phyloP scores from a whole-genome alignment of 176 grass and related monocot genomes.

The Coix lacrymajobi region DNA sequence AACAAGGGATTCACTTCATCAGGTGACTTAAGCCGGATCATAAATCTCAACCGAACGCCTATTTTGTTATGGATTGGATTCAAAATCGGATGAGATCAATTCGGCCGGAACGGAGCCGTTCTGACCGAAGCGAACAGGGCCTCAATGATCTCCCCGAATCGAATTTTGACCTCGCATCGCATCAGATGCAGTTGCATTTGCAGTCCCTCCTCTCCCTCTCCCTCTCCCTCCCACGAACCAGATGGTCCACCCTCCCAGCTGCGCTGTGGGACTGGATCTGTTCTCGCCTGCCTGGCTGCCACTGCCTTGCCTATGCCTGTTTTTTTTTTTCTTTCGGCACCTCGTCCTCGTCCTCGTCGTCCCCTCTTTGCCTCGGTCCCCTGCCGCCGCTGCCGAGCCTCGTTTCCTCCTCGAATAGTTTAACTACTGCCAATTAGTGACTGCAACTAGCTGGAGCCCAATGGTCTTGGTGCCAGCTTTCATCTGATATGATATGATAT shows the following conservation, averaged over 20 bases:
- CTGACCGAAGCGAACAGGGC: too few relatives aligned
- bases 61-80: too few relatives aligned
- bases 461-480: background rate
- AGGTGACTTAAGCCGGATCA: too few relatives aligned
- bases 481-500: background rate
- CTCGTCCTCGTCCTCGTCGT: too few relatives aligned
- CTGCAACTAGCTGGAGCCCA: slow-evolving; percentile 4
- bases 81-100: too few relatives aligned
- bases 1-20: too few relatives aligned
- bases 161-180: slow-evolving; percentile 6
- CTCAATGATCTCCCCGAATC: slow-evolving; percentile 11
- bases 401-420: background rate
- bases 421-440: background rate
- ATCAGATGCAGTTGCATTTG: background rate
- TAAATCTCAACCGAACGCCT: too few relatives aligned
- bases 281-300: background rate
- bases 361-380: too few relatives aligned
- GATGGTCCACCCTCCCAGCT: background rate
- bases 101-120: too few relatives aligned
- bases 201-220: too few relatives aligned
- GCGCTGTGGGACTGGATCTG: background rate
- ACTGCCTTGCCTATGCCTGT: background rate
- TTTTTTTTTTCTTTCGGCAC: background rate
- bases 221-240: background rate
- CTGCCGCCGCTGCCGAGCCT: background rate